Percentiles rank a stretch among this genome's conserved stretches.
Conservation (phyloP, 805 yeast genomes). For the Yarrowia sp. region DNA sequence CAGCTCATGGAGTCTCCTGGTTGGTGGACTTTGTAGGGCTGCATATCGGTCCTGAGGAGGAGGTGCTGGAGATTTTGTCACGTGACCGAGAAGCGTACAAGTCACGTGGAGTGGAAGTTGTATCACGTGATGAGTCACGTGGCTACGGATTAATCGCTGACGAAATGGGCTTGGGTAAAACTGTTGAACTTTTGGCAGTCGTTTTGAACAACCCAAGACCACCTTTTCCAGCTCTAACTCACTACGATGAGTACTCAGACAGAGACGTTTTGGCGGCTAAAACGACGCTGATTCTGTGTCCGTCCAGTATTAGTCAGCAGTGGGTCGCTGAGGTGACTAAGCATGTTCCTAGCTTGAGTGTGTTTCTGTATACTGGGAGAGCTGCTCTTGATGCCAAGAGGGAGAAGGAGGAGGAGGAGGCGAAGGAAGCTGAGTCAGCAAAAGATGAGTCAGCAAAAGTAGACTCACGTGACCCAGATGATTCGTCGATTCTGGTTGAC, state of each 20-base stretch:
- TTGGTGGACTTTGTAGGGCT: constrained; percentile 28
- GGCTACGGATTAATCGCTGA: constrained; percentile 74
- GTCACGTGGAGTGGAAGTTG: background rate
- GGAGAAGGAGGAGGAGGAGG: background rate
- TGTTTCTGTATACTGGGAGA: constrained; percentile 64
- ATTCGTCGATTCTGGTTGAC: too few species aligned
- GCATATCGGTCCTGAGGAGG: background rate
- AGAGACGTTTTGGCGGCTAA: constrained; percentile 52
- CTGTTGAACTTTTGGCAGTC: constrained; percentile 76
- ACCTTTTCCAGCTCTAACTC: background rate
- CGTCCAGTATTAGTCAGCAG: constrained; percentile 77
- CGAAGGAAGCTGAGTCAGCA: background rate
- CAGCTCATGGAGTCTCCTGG: constrained; percentile 30
- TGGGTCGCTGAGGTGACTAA: constrained; percentile 73
- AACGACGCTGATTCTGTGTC: constrained; percentile 81
- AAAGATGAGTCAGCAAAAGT: background rate
- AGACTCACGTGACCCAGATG: too few species aligned
- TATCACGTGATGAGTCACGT: constrained; percentile 36
- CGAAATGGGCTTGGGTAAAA: constrained; percentile 97
- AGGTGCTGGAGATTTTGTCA: background rate
- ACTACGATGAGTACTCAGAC: constrained; percentile 44
- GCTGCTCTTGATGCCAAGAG: constrained; percentile 23
- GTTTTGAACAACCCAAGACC: constrained; percentile 60
- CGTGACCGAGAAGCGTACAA: background rate
- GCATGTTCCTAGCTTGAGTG: constrained; percentile 61